Evolutionary conservation across 257 asterid genomes (phyloP).

Genomic region (Lavandula angustifolia): DNA sequence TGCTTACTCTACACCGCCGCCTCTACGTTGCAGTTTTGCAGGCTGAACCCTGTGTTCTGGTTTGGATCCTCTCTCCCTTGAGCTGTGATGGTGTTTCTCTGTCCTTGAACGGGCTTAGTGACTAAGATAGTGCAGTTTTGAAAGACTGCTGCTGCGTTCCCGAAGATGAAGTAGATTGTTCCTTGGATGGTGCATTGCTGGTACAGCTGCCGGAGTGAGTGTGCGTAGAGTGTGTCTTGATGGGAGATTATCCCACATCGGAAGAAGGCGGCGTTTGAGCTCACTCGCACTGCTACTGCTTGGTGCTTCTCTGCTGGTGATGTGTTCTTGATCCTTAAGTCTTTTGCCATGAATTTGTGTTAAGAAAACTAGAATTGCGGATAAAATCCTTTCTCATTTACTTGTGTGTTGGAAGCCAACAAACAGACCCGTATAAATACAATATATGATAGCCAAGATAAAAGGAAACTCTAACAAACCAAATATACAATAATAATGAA

Average conservation of each 20-base stretch:
- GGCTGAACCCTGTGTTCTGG: conserved; percentile 62
- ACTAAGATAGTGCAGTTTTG: conserved; percentile 59
- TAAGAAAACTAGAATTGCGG: too few species aligned
- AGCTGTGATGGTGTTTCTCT: conserved; percentile 76
- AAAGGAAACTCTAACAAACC: too few species aligned
- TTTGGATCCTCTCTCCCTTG: conserved; percentile 73
- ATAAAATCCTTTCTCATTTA: too few species aligned
- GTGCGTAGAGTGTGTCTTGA: conserved; percentile 73
- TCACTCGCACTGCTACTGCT: conserved; percentile 70
- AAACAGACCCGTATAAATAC: too few species aligned
- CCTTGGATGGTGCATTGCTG: conserved; percentile 60
- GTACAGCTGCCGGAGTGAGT: conserved; percentile 61
- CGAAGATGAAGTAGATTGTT: conserved; percentile 71
- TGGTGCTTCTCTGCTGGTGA: conserved; percentile 71
- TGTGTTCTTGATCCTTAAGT: conserved; percentile 53
- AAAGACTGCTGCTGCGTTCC: conserved; percentile 78
- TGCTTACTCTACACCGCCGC: conserved; percentile 45
- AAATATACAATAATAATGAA: too few species aligned
- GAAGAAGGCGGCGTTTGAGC: conserved; percentile 63
- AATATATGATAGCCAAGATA: too few species aligned
- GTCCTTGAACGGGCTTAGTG: conserved; percentile 52
- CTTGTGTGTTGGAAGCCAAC: too few species aligned
- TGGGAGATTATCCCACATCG: conserved; percentile 58
- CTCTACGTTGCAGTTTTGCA: conserved; percentile 56
- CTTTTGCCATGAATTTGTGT: conserved; percentile 64